Evolutionary conservation across 2,329 filamentous ascomycete species (phyloP).

Genomic region (Aspergillus candidus): DNA sequence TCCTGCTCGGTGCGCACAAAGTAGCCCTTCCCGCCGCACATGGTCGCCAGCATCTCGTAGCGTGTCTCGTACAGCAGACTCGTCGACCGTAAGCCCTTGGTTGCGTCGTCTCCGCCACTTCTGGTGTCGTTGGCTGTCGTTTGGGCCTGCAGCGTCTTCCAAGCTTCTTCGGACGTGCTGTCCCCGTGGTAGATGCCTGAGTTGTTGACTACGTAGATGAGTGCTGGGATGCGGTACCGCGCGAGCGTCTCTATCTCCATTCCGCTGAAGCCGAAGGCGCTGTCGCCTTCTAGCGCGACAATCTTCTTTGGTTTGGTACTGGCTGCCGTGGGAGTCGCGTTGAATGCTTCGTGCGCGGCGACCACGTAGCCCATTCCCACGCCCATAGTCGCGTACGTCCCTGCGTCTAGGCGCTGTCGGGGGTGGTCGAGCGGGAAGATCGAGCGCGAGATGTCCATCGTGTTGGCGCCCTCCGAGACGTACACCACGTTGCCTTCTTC

Average conservation of each 20-base stretch:
- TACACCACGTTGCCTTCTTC: slow-evolving; percentile 48
- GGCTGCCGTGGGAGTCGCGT: slow-evolving; percentile 36
- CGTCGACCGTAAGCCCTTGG: slow-evolving; percentile 42
- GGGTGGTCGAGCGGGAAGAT: slow-evolving; percentile 51
- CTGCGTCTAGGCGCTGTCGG: slow-evolving; percentile 52
- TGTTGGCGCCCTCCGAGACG: slow-evolving; percentile 54
- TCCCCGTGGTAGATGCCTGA: slow-evolving; percentile 48
- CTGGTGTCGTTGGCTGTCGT: slow-evolving; percentile 28
- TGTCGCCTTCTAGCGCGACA: slow-evolving; percentile 52
- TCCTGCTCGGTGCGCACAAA: slow-evolving; percentile 49
- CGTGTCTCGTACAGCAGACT: slow-evolving; percentile 50
- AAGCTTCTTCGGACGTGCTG: slow-evolving; percentile 35
- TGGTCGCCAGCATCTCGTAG: slow-evolving; percentile 52
- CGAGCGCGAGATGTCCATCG: slow-evolving; percentile 56
- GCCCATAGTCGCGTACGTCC: slow-evolving; percentile 56
- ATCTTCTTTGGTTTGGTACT: slow-evolving; percentile 43
- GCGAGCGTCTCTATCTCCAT: slow-evolving; percentile 55
- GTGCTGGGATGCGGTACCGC: slow-evolving; percentile 48
- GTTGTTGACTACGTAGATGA: slow-evolving; percentile 54
- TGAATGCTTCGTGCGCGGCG: slow-evolving; percentile 52
- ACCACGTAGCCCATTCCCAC: slow-evolving; percentile 53
- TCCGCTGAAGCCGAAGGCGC: slow-evolving; percentile 50
- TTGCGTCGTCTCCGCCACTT: slow-evolving; percentile 10
- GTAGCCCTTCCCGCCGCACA: slow-evolving; percentile 50
- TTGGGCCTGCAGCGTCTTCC: slow-evolving; percentile 40